Evolutionary conservation across 139 green algal species (phyloP).

Genomic region (Micractinium sp.): DNA sequence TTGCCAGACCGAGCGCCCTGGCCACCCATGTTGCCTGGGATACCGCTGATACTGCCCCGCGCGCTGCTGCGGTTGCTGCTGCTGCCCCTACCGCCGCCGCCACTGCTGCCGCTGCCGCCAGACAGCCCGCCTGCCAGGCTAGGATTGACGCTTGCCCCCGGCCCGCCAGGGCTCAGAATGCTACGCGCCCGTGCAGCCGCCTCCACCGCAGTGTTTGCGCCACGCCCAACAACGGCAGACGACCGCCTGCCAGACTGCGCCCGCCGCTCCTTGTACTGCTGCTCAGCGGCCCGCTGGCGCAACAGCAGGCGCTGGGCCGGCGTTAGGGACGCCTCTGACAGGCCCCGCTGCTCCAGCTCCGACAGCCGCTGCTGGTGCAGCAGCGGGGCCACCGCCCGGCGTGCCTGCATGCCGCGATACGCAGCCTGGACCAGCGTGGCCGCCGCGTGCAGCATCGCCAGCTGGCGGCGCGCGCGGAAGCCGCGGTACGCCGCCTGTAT

Average conservation of each 20-base stretch:
- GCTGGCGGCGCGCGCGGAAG: not conserved
- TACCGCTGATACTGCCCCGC: not conserved
- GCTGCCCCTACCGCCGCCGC: not conserved
- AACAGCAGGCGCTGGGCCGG: not conserved
- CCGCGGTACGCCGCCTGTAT: not conserved
- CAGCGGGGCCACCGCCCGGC: not conserved
- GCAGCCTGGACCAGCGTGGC: not conserved
- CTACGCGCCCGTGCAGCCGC: not conserved
- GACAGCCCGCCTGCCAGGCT: not conserved
- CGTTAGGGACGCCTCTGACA: not conserved
- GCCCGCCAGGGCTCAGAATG: not conserved
- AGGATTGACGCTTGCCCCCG: not conserved
- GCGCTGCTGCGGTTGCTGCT: not conserved
- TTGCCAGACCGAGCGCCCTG: not conserved
- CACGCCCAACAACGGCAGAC: not conserved
- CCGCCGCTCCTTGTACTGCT: not conserved
- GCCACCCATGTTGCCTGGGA: not conserved
- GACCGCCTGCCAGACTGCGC: not conserved
- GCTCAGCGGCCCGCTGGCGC: not conserved
- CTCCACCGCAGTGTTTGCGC: conserved; percentile 10
- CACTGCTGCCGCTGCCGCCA: not conserved
- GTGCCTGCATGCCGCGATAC: not conserved
- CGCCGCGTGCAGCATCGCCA: not conserved
- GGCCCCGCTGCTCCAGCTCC: too few species aligned
- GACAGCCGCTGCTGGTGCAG: not conserved